These are phyloP conservation scores for Priceomyces melissophilus DNA, from an alignment of 805 yeast genomes.

Conservation along the genomic window DNA sequence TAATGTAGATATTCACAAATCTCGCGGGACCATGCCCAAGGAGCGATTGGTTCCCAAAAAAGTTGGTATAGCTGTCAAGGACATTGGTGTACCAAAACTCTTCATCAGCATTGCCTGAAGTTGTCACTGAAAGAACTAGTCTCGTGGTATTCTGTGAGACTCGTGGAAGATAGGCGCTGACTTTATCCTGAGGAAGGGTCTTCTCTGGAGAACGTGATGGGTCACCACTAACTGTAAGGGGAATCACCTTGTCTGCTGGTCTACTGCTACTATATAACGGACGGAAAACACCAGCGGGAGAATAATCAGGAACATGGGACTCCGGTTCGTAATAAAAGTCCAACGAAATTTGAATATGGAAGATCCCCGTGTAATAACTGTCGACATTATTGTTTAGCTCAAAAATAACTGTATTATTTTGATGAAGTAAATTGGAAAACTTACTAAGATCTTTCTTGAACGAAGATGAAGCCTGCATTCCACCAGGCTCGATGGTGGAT, in stretches of 20 bases:
- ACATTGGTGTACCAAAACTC: conserved; percentile 80
- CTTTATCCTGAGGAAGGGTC: conserved; percentile 41
- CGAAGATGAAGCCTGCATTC: conserved; percentile 41
- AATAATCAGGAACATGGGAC: neutral
- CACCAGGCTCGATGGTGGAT: conserved; percentile 66
- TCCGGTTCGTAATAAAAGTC: conserved; percentile 42
- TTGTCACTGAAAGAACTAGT: conserved; percentile 54
- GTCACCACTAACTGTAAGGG: conserved; percentile 27
- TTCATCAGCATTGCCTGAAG: conserved; percentile 75
- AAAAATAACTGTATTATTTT: conserved; percentile 43
- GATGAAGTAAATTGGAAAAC: conserved; percentile 49
- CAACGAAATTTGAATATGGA: conserved; percentile 50
- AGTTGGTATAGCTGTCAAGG: conserved; percentile 43
- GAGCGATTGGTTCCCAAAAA: conserved; percentile 36
- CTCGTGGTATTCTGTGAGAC: conserved; percentile 57
- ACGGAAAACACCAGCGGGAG: conserved; percentile 12
- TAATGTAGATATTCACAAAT: conserved; percentile 56
- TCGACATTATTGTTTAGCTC: conserved; percentile 65
- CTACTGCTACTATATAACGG: conserved; percentile 24
- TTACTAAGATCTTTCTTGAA: conserved; percentile 62
- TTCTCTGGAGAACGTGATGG: conserved; percentile 38
- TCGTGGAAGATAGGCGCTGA: conserved; percentile 40
- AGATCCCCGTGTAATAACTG: conserved; percentile 56
- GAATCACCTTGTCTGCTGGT: conserved; percentile 38
- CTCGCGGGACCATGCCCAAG: conserved; percentile 72